Conservation (phyloP, 768 basidiomycete genomes). For the Lactarius indigo region DNA sequence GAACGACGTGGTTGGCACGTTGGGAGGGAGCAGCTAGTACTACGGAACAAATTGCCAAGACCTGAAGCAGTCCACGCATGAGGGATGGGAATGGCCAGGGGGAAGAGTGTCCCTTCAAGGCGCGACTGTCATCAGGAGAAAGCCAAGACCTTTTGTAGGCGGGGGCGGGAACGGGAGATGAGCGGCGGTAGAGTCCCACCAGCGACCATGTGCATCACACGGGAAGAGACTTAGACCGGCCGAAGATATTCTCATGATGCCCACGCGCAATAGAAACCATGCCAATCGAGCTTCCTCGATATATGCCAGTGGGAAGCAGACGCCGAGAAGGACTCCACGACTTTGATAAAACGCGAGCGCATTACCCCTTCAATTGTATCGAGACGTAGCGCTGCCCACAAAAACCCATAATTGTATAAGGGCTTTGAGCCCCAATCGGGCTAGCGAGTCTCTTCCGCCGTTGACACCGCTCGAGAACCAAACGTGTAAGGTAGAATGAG, state of each 20-base stretch:
- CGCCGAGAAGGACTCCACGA: neutral
- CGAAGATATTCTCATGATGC: neutral
- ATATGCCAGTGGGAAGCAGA: neutral
- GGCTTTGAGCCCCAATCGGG: neutral
- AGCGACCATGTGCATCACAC: neutral
- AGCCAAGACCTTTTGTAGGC: neutral
- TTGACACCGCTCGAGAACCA: neutral
- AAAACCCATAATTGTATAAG: neutral
- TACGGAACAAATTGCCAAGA: slow-evolving; percentile 24
- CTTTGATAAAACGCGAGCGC: neutral
- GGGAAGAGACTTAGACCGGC: neutral
- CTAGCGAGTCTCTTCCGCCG: neutral
- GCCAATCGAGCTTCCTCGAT: neutral
- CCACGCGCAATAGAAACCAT: neutral
- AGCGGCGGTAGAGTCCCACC: neutral
- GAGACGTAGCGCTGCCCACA: neutral
- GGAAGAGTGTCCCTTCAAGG: neutral
- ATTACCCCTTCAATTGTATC: neutral
- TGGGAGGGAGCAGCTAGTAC: slow-evolving; percentile 24
- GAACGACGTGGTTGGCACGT: slow-evolving; percentile 31
- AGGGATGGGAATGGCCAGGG: neutral
- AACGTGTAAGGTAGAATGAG: neutral
- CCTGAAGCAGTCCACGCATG: slow-evolving; percentile 7
- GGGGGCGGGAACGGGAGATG: neutral
- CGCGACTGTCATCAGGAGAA: neutral